Base-by-base conservation (phyloP, 2,329 filamentous ascomycete species). In the Colletotrichum ledebouriae region DNA sequence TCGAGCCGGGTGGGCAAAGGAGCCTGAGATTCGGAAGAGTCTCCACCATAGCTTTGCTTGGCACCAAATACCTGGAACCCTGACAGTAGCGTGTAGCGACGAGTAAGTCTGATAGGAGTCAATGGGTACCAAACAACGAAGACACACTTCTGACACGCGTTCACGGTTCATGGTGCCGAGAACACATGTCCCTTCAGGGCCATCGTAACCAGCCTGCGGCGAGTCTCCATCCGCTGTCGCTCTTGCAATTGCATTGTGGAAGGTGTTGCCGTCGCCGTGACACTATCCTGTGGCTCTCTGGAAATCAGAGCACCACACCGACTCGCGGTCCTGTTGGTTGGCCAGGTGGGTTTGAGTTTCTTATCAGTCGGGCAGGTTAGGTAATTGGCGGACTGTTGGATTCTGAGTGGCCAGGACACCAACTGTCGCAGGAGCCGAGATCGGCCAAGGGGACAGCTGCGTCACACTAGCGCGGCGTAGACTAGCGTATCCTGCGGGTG, bases 361-460 rank as follows among this genome's bases (percentile, higher is more conserved):
- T 71, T 71, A 71, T 71, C 70, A 65, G 64, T 63, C 37, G 37
- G 39, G 22, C 42, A 63, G 50, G 65, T 71, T 71, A 71, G 59
- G 70, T 71, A 71, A 71, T 68, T 55, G 29, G 42, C 49, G 56
- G 60, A 53, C 49, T 15, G 17, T 25, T 34, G 33, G 15, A 17
- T 53, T 63, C 47, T 63, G 56, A 69, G 33, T 62, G 63, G 62
- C 25, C 60, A 59, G 41, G 29, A 20, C 50, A 25, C 42, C 59
- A 70, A 65, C 63, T 41, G 44, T n/a, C 15, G 59, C n/a, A n/a
- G 34, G 46, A 60, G 68, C 70, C 70, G 70, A 71, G 70, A 71
- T 71, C 70, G 70, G 70, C 67, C 57, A 20, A 41, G 59, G 63
- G 55, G 39, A 44, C 50, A 59, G 42, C 57, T 69, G 46, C 56